Conservation (phyloP, 2,329 filamentous ascomycete species). For the Aspergillus bombycis region DNA sequence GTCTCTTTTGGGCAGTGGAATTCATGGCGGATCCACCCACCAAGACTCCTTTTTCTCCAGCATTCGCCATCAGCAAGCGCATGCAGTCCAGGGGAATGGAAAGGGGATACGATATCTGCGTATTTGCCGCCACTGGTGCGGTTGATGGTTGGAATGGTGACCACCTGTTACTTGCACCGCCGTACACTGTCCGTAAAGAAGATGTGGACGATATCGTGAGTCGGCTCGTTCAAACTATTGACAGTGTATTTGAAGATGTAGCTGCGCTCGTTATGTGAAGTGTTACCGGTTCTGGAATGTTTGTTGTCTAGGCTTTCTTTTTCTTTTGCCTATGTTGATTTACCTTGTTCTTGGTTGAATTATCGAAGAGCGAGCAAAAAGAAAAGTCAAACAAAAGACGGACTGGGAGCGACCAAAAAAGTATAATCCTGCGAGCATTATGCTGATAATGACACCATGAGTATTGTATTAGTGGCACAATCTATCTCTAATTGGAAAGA, state of each 20-base stretch:
- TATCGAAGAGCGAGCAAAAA: too few species aligned
- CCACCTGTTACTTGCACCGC: conserved; percentile 25
- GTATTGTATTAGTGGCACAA: too few species aligned
- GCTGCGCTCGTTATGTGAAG: neutral
- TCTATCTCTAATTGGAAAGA: too few species aligned
- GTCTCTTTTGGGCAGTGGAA: conserved; percentile 56
- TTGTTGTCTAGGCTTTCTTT: neutral
- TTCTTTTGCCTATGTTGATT: neutral
- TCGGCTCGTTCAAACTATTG: neutral
- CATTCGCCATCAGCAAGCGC: conserved; percentile 4
- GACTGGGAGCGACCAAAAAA: too few species aligned
- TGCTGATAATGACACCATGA: too few species aligned
- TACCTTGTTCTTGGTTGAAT: neutral
- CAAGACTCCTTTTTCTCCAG: conserved; percentile 12
- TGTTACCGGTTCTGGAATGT: neutral
- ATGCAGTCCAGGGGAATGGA: conserved; percentile 10
- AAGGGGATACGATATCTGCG: conserved; percentile 9
- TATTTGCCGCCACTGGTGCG: conserved; percentile 9
- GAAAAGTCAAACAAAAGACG: too few species aligned
- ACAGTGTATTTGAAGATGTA: conserved; percentile 10
- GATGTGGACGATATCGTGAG: conserved; percentile 9
- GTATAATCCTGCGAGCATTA: too few species aligned
- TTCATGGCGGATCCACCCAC: conserved; percentile 15
- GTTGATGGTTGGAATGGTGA: conserved; percentile 48
- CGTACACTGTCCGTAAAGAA: conserved; percentile 2